Evolutionary conservation across 2,329 filamentous ascomycete species (phyloP).

Genomic region (Tolypocladium tropicale): DNA sequence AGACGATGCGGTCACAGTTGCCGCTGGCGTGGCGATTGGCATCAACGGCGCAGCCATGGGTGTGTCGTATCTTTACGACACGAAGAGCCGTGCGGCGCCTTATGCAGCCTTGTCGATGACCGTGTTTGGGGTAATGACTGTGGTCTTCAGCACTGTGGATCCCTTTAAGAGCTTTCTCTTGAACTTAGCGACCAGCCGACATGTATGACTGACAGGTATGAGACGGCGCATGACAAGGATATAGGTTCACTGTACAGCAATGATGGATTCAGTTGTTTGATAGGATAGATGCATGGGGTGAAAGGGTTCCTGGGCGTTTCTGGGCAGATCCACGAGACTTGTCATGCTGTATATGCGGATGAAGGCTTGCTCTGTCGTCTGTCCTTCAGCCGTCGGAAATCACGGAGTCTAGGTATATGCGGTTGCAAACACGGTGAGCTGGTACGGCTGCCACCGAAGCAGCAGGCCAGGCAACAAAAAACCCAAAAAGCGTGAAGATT

Average conservation of each 20-base stretch:
- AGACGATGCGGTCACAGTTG: slow-evolving; percentile 28
- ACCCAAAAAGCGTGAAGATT: background rate
- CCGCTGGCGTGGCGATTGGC: slow-evolving; percentile 41
- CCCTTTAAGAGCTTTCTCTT: slow-evolving; percentile 31
- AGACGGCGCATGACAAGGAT: background rate
- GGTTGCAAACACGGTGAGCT: too few species aligned
- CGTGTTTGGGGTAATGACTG: slow-evolving; percentile 44
- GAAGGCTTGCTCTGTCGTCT: too few species aligned
- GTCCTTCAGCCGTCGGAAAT: too few species aligned
- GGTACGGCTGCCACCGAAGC: background rate
- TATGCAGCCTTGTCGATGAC: slow-evolving; percentile 49
- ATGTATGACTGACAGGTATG: background rate
- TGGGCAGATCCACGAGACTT: background rate
- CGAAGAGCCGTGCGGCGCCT: slow-evolving; percentile 39
- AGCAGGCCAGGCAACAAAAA: background rate
- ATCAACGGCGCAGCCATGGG: slow-evolving; percentile 53
- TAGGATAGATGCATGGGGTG: too few species aligned
- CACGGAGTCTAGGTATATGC: too few species aligned
- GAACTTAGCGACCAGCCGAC: slow-evolving; percentile 14
- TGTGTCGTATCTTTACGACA: slow-evolving; percentile 46
- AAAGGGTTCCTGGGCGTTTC: too few species aligned
- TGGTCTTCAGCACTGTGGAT: slow-evolving; percentile 39
- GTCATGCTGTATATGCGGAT: too few species aligned
- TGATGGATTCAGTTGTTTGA: background rate
- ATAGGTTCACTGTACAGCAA: background rate